Evolutionary conservation across 2,329 filamentous ascomycete genomes (phyloP), one percentile per base, ranked within the genome.

Genomic region (Metarhizium humberi): DNA sequence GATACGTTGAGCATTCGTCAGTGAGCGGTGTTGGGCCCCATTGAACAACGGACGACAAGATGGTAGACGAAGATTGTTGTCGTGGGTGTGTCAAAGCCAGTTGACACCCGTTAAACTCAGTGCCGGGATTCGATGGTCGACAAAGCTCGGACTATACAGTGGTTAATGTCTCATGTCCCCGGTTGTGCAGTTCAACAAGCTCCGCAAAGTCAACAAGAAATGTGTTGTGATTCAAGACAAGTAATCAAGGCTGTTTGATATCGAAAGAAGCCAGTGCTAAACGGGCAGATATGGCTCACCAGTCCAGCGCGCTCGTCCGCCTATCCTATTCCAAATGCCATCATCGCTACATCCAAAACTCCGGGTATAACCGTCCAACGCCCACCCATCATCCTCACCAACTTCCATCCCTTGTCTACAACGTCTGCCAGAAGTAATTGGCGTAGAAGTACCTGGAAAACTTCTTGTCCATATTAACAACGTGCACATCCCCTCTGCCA

Each of bases 401-500:
- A 14, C 45, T 8, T 30, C 45, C 25, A 14, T 14, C 45, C 20
- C 7, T 13, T 16, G 25, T 11, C 14, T 57, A 95, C 69, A 96
- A 77, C 34, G 85, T 92, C 65, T 90, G 81, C 94, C 94, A 99
- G 67, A 97, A 95, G 69, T 95, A 95, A 65, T 96, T 95, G 25
- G 92, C 90, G 66, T 96, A 96, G 67, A 95, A 96, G 69, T 88
- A 92, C 59, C 86, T 81, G 56, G 89, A 92, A 69, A 96, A 92
- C 74, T 94, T 95, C 64, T 88, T 85, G 64, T 97, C 92, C 69
- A 99, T 85, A 66, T 95, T 95, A 58, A 99, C 86, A 51, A 97
- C 89, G 69, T 96, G 90, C 52, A 97, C 90, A 68, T 97, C 92
- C 8, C 91, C 92, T 75, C 91, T 92, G 61, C 84, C 80, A 57